phyloP scores from a whole-genome alignment of 1,284 basidiomycete species.

The Termitomyces sp. region DNA sequence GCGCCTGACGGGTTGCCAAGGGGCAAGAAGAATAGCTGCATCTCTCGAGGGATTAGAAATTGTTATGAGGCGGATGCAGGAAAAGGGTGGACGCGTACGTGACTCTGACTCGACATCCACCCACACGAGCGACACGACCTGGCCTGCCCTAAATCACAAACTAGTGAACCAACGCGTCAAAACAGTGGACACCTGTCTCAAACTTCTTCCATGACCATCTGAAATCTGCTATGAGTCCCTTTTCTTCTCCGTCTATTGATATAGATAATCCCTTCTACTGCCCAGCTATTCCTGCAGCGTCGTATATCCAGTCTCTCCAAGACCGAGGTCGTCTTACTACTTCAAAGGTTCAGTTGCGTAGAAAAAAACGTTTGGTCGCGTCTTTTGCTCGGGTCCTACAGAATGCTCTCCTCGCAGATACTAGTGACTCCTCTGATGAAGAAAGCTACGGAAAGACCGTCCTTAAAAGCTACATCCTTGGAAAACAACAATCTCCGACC shows the following conservation, averaged over 20 bases:
- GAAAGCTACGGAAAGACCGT: constrained; percentile 4
- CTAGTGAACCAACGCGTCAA: not conserved
- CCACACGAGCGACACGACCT: not conserved
- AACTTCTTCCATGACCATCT: constrained; percentile 1
- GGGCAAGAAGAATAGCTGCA: too few relatives aligned
- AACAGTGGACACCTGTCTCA: not conserved
- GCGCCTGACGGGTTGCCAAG: too few relatives aligned
- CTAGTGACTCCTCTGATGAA: constrained; percentile 22
- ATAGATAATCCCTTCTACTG: constrained; percentile 40
- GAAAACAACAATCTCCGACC: not conserved
- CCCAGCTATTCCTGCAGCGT: constrained; percentile 37
- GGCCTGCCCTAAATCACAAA: constrained; percentile 4
- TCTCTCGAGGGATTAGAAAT: too few relatives aligned
- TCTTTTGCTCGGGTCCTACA: constrained; percentile 35
- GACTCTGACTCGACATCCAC: too few relatives aligned
- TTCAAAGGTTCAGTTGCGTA: not conserved
- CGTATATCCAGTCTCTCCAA: constrained; percentile 36
- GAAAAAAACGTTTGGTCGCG: constrained; percentile 20
- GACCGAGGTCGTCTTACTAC: constrained; percentile 10
- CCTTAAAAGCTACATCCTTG: not conserved
- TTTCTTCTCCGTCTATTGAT: constrained; percentile 27
- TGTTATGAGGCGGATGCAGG: too few relatives aligned
- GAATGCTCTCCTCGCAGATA: constrained; percentile 25
- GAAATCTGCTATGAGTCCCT: constrained; percentile 5
- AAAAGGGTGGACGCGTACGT: too few relatives aligned